Evolutionary conservation across 805 yeast genomes (phyloP).

Genomic region (Zygotorulaspora florentina): DNA sequence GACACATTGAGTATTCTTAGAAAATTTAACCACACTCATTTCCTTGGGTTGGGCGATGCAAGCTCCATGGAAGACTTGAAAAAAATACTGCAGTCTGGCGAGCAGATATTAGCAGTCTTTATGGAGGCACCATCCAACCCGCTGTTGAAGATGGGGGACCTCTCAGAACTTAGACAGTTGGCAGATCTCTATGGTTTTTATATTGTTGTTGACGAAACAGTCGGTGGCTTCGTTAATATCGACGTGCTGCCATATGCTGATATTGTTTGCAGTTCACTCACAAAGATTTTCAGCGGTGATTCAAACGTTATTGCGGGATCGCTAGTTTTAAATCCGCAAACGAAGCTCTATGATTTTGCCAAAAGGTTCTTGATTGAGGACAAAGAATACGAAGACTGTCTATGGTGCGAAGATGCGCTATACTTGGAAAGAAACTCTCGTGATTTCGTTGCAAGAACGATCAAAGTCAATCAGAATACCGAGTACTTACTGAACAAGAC

Average conservation of each 20-base stretch:
- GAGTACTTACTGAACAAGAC: constrained; percentile 48
- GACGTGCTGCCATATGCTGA: constrained; percentile 82
- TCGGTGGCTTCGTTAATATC: constrained; percentile 84
- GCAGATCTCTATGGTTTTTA: constrained; percentile 69
- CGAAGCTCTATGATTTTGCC: constrained; percentile 47
- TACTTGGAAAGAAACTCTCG: constrained; percentile 89
- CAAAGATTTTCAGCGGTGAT: constrained; percentile 91
- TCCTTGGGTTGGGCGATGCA: constrained; percentile 80
- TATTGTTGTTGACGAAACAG: constrained; percentile 89
- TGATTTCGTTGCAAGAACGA: constrained; percentile 67
- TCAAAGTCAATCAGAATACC: constrained; percentile 51
- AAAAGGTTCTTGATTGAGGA: constrained; percentile 37
- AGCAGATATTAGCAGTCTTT: constrained; percentile 68
- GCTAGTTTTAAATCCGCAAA: constrained; percentile 66
- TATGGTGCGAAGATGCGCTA: constrained; percentile 94
- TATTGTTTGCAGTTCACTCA: constrained; percentile 77
- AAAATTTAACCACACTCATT: constrained; percentile 90
- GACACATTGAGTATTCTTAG: constrained; percentile 82
- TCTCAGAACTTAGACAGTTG: constrained; percentile 57
- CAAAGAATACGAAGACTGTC: constrained; percentile 60
- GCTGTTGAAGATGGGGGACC: constrained; percentile 78
- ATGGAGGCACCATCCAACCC: constrained; percentile 97
- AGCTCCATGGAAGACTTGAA: constrained; percentile 59
- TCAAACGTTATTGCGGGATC: constrained; percentile 96
- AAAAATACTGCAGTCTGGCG: constrained; percentile 53